Conservation (phyloP, 352 stramenopile genomes). For the Phytophthora ramorum region DNA sequence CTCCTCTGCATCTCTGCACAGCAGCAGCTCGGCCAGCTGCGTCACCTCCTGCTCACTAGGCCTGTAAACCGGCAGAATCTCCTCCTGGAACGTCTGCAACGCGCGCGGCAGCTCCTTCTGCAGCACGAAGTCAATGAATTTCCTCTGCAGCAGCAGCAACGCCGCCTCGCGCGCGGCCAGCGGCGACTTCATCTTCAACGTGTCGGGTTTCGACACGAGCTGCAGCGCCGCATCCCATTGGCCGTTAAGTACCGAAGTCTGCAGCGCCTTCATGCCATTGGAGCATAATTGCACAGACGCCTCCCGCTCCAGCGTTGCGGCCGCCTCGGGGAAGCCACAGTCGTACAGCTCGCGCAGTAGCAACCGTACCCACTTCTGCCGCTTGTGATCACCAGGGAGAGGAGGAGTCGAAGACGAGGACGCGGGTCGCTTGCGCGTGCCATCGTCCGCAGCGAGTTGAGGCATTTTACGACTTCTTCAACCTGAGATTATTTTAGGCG, state of each 20-base stretch:
- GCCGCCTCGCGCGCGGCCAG: constrained; percentile 45
- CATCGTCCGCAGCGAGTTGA: constrained; percentile 21
- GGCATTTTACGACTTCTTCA: constrained; percentile 6
- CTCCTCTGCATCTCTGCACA: constrained; percentile 54
- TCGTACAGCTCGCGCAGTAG: constrained; percentile 83
- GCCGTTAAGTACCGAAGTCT: constrained; percentile 42
- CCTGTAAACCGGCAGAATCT: constrained; percentile 60
- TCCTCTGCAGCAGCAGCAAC: constrained; percentile 70
- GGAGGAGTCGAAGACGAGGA: background rate
- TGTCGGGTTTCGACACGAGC: constrained; percentile 33
- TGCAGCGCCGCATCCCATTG: constrained; percentile 67
- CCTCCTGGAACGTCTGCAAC: constrained; percentile 66
- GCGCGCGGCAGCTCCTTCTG: constrained; percentile 46
- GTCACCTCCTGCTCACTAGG: constrained; percentile 58
- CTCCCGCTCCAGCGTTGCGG: constrained; percentile 61
- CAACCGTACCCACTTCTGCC: constrained; percentile 70
- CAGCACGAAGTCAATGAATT: constrained; percentile 66
- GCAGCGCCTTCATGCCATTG: constrained; percentile 56
- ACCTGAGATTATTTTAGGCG: constrained; percentile 3
- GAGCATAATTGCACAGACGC: constrained; percentile 65
- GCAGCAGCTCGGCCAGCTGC: constrained; percentile 62
- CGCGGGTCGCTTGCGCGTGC: constrained; percentile 37
- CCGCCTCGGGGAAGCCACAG: constrained; percentile 53
- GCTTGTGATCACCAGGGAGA: background rate
- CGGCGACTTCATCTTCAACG: constrained; percentile 53